Percentiles rank a stretch among this genome's conserved stretches.
phyloP scores from a whole-genome alignment of 371 early-diverging fungal species.

The Catenaria anguillulae region DNA sequence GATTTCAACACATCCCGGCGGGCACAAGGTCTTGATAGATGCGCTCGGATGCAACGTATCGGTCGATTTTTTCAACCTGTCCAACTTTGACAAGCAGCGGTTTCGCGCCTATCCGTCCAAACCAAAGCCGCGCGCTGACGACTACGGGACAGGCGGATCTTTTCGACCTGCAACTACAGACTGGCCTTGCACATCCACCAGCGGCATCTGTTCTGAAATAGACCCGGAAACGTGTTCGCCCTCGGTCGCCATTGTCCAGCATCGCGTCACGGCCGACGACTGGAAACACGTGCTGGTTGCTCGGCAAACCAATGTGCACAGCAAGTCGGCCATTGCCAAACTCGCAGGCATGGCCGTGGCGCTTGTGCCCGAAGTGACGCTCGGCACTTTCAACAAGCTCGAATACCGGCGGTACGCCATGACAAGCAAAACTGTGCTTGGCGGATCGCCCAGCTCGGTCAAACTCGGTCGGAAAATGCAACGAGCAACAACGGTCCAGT shows the following conservation, averaged over 20 bases:
- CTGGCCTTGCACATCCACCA: no score
- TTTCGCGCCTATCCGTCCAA: neutral
- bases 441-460: no score
- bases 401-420: slow-evolving; percentile 27
- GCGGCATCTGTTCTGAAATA: no score
- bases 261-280: slow-evolving; percentile 11
- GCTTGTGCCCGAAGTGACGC: neutral
- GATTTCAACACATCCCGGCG: no score
- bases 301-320: slow-evolving; percentile 18
- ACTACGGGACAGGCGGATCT: no score
- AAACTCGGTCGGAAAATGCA: no score
- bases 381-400: slow-evolving; percentile 11
- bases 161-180: no score
- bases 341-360: slow-evolving; percentile 22
- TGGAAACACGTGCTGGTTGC: slow-evolving; percentile 16
- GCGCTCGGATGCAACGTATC: slow-evolving; percentile 18
- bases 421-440: slow-evolving; percentile 3
- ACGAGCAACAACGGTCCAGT: no score
- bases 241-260: no score
- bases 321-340: slow-evolving; percentile 20
- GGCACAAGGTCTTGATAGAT: no score
- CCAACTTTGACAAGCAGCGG: slow-evolving; percentile 9
- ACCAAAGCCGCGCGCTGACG: neutral
- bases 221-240: no score
- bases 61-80: slow-evolving; percentile 19